Evolutionary conservation across 2,329 filamentous ascomycete species (phyloP).

Genomic region (Trichoderma sp.): DNA sequence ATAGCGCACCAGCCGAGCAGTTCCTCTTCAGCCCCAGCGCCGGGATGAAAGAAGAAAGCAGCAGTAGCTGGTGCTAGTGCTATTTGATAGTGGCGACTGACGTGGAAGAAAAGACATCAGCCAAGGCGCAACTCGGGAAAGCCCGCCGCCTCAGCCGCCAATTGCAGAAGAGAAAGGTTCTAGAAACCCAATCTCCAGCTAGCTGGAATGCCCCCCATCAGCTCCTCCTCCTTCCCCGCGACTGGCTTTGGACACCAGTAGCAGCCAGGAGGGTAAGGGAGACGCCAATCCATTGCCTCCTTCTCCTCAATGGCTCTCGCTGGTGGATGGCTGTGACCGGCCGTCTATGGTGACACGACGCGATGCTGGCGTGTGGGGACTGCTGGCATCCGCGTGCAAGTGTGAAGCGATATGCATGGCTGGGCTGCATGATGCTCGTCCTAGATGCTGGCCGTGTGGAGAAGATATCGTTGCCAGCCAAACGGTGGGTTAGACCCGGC

Average conservation of each 20-base stretch:
- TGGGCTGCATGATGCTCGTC: conserved; percentile 18
- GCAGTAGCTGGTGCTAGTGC: not conserved
- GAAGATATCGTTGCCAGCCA: conserved; percentile 9
- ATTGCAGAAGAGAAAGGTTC: conserved; percentile 17
- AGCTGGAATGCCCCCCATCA: conserved; percentile 14
- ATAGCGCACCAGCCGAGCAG: conserved; percentile 8
- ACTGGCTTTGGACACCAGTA: conserved; percentile 7
- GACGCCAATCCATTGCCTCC: not conserved
- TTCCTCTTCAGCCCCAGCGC: not conserved
- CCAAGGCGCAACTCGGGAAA: conserved; percentile 11
- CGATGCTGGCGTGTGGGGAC: conserved; percentile 24
- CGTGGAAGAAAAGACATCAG: not conserved
- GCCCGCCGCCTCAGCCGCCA: conserved; percentile 13
- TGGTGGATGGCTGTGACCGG: conserved; percentile 22
- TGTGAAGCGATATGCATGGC: conserved; percentile 11
- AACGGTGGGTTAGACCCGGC: not conserved
- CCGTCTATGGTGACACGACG: conserved; percentile 24
- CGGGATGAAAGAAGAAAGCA: not conserved
- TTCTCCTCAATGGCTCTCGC: not conserved
- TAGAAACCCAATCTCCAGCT: conserved; percentile 19
- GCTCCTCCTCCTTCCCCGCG: conserved; percentile 17
- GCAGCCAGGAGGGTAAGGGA: not conserved
- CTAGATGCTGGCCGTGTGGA: conserved; percentile 16
- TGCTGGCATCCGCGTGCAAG: conserved; percentile 1
- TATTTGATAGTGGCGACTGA: not conserved